Base-by-base conservation (phyloP, 768 basidiomycete species). In the Podaxis sp. region DNA sequence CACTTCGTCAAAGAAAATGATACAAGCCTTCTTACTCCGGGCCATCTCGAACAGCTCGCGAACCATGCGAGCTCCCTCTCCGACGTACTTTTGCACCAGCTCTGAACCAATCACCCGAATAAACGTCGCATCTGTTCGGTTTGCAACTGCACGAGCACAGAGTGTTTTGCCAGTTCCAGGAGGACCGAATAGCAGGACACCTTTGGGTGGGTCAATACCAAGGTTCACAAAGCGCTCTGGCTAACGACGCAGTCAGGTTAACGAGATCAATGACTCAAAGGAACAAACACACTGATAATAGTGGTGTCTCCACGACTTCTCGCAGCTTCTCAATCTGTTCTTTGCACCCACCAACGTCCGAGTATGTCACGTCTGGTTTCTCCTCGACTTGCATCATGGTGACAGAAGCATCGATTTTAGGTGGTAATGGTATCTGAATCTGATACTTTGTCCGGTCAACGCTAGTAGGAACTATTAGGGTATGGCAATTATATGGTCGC, bases 311-410 rank as follows among this genome's bases (percentile, higher is more conserved):
- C 19, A 99, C 97, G 22, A 99, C 97, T 77, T 99, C 97, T 47
- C 96, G 84, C 50, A 99, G 82, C 78, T 98, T 98, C 81, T 99
- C 97, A 66, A 98, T 98, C 75, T 98, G 97, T 72, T 98, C 97
- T 77, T 98, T 98, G 77, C 97, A 98, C 4, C 97, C 97, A 64
- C 97, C 97, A 59, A 99, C 85, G 70, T 98, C 97, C 2, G 94
- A 95, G 73, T 98, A 98, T 2, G 96, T 98, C 41, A 98, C 94
- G 68, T 97, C 95, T 0, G 96, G 96, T 74, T 97, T 96, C 78
- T 98, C 96, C 73, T 98, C 96, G 22, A 98, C 96, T 76, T 96
- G 94, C 97, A 99, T 99, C 96, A 98, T 98, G 12, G 97, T 98
- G 1, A 99, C 97, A 0, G 95, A 96, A 3, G 97, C 94, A 73